A percentile compares a stretch with the other conserved stretches of the same genome.
Conservation (phyloP, 2,329 filamentous ascomycete species). For the Cladophialophora bantiana region DNA sequence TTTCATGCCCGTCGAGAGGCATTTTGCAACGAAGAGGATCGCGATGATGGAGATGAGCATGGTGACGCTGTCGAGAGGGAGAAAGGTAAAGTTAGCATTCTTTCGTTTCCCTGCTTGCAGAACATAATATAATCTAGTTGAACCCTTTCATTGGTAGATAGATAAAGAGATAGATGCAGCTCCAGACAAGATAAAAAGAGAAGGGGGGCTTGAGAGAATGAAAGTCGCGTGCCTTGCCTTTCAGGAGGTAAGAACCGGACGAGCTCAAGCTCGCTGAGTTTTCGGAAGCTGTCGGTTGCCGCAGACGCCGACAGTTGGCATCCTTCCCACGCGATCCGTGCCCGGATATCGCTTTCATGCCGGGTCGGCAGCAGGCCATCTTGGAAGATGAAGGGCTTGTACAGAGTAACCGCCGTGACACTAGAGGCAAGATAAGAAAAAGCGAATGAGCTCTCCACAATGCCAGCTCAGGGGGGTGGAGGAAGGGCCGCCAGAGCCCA, state of each 20-base stretch:
- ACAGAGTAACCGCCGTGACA: conserved; percentile 19
- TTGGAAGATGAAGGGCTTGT: conserved; percentile 26
- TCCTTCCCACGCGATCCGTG: conserved; percentile 18
- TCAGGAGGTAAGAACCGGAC: conserved; percentile 21
- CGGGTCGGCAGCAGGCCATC: conserved; percentile 6
- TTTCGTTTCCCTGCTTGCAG: background rate
- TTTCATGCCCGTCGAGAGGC: conserved; percentile 18
- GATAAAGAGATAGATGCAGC: background rate
- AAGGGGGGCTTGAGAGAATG: background rate
- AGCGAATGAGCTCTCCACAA: background rate
- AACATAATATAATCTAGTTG: background rate
- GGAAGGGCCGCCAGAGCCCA: background rate
- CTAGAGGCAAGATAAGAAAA: background rate
- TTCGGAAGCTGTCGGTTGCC: conserved; percentile 22
- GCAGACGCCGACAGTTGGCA: conserved; percentile 18
- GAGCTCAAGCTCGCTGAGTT: conserved; percentile 20
- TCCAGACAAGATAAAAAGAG: background rate
- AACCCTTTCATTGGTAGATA: too few species aligned
- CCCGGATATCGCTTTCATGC: conserved; percentile 10
- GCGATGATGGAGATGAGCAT: conserved; percentile 24
- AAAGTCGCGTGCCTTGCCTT: conserved; percentile 13
- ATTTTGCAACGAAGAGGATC: conserved; percentile 24
- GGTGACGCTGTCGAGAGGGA: conserved; percentile 4
- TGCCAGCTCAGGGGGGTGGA: background rate
- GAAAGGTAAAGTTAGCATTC: background rate